Evolutionary conservation across 202 grass and related monocot species (phyloP), one percentile per base, ranked within the genome.

Genomic region (Zoysia matrella): DNA sequence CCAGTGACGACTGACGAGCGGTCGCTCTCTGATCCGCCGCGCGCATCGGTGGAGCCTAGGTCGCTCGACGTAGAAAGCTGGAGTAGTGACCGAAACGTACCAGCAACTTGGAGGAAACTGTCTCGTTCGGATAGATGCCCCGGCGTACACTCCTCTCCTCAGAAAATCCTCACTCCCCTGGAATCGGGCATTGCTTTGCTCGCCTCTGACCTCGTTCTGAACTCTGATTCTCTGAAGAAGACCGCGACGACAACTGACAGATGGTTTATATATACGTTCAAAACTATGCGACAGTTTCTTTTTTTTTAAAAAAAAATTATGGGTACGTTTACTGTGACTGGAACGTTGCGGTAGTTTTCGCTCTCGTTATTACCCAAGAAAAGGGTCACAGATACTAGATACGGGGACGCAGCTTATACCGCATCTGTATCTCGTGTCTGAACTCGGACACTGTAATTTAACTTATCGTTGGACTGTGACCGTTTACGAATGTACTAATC

Each of bases 201-300:
- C 58, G 4, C 30, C 30, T 36, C 30, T 36, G 30, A 36, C 44
- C 1, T 47, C 56, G 11, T 54, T 52, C 50, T 52, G 64, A 42
- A 6, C 22, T 46, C 39, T 50, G 6, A n/a, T 41, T 15, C 30
- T n/a, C 4, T 40, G 67, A 61, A 74, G 10, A 69, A 61, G 12
- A 73, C 74, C 57, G 2, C 7, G 43, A 8, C 56, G 22, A 4
- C 3, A 49, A 42, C 6, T 42, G 76, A 41, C 48, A 9, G 13
- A 41, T 42, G 49, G 52, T 65, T 47, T 40, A 10, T 65, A 3
- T 55, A 11, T 53, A 46, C 71, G 79, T 87, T 87, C 70, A 84
- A 88, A 88, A 47, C 61, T 40, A 79, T 62, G 60, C 68, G 67
- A 60, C 80, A 8, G 0, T 88, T 83, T 73, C 52, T 15, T 46